A percentile compares a stretch with the other conserved stretches of the same genome.
Conservation (phyloP, 257 asterid species). For the Solanum virginianum region DNA sequence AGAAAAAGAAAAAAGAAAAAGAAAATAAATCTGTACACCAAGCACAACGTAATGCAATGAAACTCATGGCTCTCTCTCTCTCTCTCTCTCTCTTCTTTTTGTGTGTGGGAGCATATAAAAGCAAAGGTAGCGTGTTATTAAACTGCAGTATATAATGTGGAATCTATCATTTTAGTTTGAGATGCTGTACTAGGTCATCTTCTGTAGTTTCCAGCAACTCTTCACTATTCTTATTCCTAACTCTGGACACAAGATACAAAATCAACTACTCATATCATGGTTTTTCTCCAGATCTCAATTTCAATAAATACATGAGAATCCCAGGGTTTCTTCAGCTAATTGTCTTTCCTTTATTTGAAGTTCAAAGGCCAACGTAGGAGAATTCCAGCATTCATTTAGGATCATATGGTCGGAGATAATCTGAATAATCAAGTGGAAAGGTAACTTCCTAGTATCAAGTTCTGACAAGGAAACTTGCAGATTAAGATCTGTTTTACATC, state of each 20-base stretch:
- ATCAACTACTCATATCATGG: not conserved
- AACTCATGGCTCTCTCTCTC: not conserved
- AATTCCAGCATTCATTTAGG: not conserved
- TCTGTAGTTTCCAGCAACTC: not conserved
- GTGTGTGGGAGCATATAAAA: not conserved
- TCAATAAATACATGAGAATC: not conserved
- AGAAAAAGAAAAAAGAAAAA: not conserved
- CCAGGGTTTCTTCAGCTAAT: not conserved
- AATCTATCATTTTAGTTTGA: not conserved
- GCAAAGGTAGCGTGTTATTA: not conserved
- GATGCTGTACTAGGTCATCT: not conserved
- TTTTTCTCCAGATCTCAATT: not conserved
- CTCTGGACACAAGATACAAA: not conserved
- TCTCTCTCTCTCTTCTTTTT: too few relatives aligned
- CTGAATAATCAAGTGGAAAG: not conserved
- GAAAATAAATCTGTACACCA: not conserved
- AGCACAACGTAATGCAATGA: not conserved
- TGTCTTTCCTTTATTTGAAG: not conserved
- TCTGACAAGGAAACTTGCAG: not conserved
- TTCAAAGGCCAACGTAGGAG: not conserved
- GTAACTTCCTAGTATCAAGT: not conserved
- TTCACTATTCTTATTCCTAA: not conserved
- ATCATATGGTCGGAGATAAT: not conserved
- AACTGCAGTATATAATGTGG: not conserved
- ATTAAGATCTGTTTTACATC: not conserved